These are phyloP conservation scores for Sabuloglossum arenarium DNA, from an alignment of 495 filamentous ascomycete genomes.

Conservation along the genomic window DNA sequence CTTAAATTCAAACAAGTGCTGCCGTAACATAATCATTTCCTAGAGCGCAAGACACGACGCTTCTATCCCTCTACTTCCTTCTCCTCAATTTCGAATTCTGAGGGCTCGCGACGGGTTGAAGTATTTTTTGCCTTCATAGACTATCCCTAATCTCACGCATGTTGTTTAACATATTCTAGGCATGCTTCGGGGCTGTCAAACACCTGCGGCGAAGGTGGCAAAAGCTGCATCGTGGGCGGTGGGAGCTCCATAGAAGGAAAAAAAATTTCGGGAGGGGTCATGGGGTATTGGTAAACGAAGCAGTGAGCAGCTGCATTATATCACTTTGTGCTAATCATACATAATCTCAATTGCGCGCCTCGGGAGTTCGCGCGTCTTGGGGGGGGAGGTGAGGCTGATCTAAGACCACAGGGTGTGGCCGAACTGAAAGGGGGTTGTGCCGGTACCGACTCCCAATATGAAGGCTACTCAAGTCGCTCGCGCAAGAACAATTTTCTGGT, in stretches of 20 bases:
- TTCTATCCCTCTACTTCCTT: too few relatives aligned
- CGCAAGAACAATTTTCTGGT: too few relatives aligned
- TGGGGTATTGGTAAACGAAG: neutral
- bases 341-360: neutral
- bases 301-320: neutral
- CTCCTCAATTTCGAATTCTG: too few relatives aligned
- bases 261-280: neutral
- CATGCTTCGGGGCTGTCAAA: neutral
- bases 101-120: neutral
- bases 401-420: neutral
- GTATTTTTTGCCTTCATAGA: conserved; percentile 1
- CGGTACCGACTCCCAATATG: neutral
- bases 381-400: neutral
- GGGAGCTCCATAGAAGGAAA: neutral
- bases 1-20: too few relatives aligned
- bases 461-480: too few relatives aligned
- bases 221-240: neutral
- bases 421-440: neutral
- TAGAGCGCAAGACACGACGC: too few relatives aligned
- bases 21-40: too few relatives aligned
- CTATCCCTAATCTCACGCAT: neutral
- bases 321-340: neutral
- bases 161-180: neutral
- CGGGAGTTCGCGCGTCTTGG: too few relatives aligned
- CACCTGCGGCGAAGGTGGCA: neutral